These are phyloP conservation scores for Nymphaea colorata DNA, from an alignment of 164 flowering plant species.

Conservation along the genomic window DNA sequence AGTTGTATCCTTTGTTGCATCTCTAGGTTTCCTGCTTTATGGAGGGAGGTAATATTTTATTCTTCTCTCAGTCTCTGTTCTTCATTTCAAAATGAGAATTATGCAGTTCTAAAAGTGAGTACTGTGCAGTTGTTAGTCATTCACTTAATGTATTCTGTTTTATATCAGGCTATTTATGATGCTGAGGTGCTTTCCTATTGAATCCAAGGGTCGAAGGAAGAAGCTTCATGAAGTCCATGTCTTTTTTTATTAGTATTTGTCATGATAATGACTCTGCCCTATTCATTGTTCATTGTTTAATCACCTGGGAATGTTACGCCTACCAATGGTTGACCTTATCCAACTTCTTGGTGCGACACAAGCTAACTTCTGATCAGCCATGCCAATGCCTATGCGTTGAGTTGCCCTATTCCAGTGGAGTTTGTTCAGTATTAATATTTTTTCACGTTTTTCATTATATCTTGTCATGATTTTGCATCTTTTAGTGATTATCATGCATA, in stretches of 20 bases:
- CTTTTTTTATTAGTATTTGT: neutral
- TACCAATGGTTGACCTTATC: too few relatives aligned
- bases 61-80: neutral
- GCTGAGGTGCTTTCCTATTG: constrained; percentile 89
- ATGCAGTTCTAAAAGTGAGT: neutral
- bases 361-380: too few relatives aligned
- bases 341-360: too few relatives aligned
- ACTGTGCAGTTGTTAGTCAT: neutral
- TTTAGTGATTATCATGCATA: too few relatives aligned
- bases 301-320: too few relatives aligned
- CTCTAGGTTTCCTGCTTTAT: constrained; percentile 73
- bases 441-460: too few relatives aligned
- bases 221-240: constrained; percentile 78
- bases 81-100: neutral
- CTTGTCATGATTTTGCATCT: too few relatives aligned
- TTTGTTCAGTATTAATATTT: too few relatives aligned
- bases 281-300: too few relatives aligned
- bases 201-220: constrained; percentile 91
- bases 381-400: too few relatives aligned
- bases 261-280: neutral
- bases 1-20: constrained; percentile 73
- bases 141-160: neutral
- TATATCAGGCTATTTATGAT: constrained; percentile 60
- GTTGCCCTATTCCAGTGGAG: too few relatives aligned
- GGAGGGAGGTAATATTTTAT: constrained; percentile 68